Base-by-base conservation (phyloP, 345 rosid species). In the Eucalyptus decipiens region DNA sequence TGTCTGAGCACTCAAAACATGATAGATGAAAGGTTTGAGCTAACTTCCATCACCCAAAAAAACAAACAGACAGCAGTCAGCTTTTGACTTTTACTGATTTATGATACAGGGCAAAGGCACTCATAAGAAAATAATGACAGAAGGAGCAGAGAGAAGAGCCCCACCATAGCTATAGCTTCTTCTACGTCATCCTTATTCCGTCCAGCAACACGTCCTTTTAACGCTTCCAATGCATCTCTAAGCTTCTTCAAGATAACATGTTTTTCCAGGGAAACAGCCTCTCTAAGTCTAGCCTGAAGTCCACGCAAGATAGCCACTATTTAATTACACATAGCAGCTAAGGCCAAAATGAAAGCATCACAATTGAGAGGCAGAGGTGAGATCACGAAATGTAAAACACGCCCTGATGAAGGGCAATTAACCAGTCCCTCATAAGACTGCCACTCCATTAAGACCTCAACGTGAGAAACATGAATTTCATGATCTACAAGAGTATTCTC, bases 161-260 rank as follows among this genome's bases (percentile, higher is more conserved):
- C 88, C 90, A 97, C 99, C 99, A 97, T 98, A 47, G 96, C 90
- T 91, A 97, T 96, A 91, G 99, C 99, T 90, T 96, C 99, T 93
- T 94, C 96, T 67, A 97, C 99, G 88, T 98, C 99, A 91, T 97
- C 99, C 93, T 97, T 97, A 95, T 97, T 97, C 92, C 95, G 93
- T 86, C 98, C 99, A 8, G 95, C 96, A 87, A 98, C 99, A 76
- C 96, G 96, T 87, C 99, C 99, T 93, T 91, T 95, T 87, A 98
- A 90, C 48, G 98, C 95, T 92, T 97, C 98, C 89, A 98, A 89
- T 16, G 98, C 99, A 94, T 97, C 99, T 90, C 99, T 93, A 87
- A 98, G 97, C 95, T 98, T 98, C 96, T 97, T 97, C 93, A 98
- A 87, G 91, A 98, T 97, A 88, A 98, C 98, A 94, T 98, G 99